Conservation (phyloP, 345 rosid species). For the Salix purpurea region DNA sequence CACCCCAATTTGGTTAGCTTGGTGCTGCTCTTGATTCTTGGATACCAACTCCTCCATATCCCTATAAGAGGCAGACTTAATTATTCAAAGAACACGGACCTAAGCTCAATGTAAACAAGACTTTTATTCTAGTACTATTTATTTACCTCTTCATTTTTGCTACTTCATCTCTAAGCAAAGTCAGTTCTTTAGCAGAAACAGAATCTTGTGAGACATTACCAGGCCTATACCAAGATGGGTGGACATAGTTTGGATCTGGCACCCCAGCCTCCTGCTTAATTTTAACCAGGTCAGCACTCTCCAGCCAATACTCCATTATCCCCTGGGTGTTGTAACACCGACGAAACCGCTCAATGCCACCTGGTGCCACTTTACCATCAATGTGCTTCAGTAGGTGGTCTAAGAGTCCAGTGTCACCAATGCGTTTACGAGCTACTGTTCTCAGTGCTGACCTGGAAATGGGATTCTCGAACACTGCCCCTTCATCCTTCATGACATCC, state of each 20-base stretch:
- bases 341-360: slow-evolving; percentile 72
- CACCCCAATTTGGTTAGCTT: slow-evolving; percentile 53
- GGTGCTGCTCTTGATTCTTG: slow-evolving; percentile 48
- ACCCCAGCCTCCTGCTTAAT: slow-evolving; percentile 60
- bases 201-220: slow-evolving; percentile 40
- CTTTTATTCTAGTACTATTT: neutral
- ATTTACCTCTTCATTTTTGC: slow-evolving; percentile 47
- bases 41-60: slow-evolving; percentile 46
- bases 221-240: slow-evolving; percentile 56
- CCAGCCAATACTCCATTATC: slow-evolving; percentile 86
- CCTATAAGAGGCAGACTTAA: slow-evolving; percentile 26
- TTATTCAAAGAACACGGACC: neutral
- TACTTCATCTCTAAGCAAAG: slow-evolving; percentile 52
- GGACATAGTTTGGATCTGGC: slow-evolving; percentile 54
- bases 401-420: slow-evolving; percentile 92
- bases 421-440: slow-evolving; percentile 54
- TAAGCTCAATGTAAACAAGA: neutral
- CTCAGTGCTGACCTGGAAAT: slow-evolving; percentile 57
- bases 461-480: slow-evolving; percentile 65
- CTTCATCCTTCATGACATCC: slow-evolving; percentile 69
- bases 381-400: slow-evolving; percentile 91
- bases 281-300: slow-evolving; percentile 66
- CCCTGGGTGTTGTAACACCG: slow-evolving; percentile 84
- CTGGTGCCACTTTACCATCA: slow-evolving; percentile 82
- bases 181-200: slow-evolving; percentile 35